phyloP scores from a whole-genome alignment of 306 rosid genomes.

The Cicer cuneatum region DNA sequence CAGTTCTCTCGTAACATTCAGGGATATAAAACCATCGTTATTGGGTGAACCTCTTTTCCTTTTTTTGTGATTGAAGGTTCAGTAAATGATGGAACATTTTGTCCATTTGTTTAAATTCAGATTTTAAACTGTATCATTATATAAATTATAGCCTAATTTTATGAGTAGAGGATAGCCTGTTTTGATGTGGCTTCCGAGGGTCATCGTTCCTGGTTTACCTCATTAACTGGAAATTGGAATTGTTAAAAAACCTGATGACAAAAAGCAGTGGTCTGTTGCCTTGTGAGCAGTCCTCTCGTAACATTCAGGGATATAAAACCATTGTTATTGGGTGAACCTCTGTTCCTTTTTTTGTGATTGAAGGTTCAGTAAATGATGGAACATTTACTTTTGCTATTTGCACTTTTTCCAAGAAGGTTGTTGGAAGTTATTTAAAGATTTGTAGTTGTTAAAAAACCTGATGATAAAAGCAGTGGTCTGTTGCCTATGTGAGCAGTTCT shows the following conservation, averaged over 20 bases:
- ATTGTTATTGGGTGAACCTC: constrained; percentile 49
- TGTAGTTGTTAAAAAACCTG: too few species aligned
- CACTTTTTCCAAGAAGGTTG: too few species aligned
- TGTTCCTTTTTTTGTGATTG: constrained; percentile 2
- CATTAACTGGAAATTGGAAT: neutral
- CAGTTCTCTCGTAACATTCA: constrained; percentile 57
- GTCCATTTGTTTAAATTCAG: neutral
- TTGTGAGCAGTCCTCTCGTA: constrained; percentile 26
- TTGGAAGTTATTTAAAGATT: too few species aligned
- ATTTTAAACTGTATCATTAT: too few species aligned
- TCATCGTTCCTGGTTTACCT: neutral
- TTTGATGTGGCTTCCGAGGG: neutral
- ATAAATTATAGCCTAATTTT: too few species aligned
- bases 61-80: constrained; percentile 62
- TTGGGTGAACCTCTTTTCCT: constrained; percentile 78
- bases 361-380: constrained; percentile 51
- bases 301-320: constrained; percentile 40
- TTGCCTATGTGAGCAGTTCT: constrained; percentile 33
- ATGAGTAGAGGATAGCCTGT: neutral
- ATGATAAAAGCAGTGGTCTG: constrained; percentile 47
- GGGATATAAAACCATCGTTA: constrained; percentile 60
- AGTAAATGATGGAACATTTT: constrained; percentile 69
- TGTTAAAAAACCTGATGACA: neutral
- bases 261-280: constrained; percentile 37
- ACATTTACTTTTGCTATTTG: too few species aligned